Evolutionary conservation across 495 filamentous ascomycete species (phyloP), one percentile per base, ranked within the genome.

Genomic region (Talaromyces wortmannii): DNA sequence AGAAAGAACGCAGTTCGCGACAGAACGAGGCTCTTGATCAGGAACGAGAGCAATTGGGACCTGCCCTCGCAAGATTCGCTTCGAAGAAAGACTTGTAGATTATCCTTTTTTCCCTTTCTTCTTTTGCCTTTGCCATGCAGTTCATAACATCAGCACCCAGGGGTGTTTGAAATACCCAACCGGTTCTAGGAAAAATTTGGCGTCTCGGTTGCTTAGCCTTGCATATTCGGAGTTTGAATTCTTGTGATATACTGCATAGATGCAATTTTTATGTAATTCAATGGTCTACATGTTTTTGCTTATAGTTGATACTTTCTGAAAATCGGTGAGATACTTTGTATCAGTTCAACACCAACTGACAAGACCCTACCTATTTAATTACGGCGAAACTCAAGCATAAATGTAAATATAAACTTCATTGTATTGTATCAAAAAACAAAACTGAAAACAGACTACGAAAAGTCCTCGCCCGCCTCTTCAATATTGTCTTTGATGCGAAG

Each of bases 401-500:
- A 23, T 40, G 13, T 40, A 40, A 40, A 10, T 40, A 46, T 16
- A 46, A 7, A 3, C 7, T 16, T 16, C 7, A 46, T 16, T 16
- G 18, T 17, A 18, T 15, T 17, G 31, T 12, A 52, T 30, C 17
- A 43, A 10, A 50, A 45, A 45, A 59, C 31, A n/a, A 45, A 55
- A 57, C 1, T 40, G 11, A 59, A 53, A 59, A 45, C n/a, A 57
- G 56, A 64, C 62, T 71, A 89, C 55, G 86, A 86, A 57, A 88
- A 89, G 65, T 89, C 86, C 55, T 92, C 90, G 5, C 78, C 84
- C 56, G 83, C 78, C 64, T 83, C 82, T 73, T 90, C 87, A 62
- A 95, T 92, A 50, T 73, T 78, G 63, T 83, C 84, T 82, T 96
- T 96, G 62, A 96, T 76, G 63, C 84, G 79, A 62, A 95, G 67